These are phyloP conservation scores for Debaryomyces tyrocola DNA, from an alignment of 805 yeast genomes.

Conservation along the genomic window DNA sequence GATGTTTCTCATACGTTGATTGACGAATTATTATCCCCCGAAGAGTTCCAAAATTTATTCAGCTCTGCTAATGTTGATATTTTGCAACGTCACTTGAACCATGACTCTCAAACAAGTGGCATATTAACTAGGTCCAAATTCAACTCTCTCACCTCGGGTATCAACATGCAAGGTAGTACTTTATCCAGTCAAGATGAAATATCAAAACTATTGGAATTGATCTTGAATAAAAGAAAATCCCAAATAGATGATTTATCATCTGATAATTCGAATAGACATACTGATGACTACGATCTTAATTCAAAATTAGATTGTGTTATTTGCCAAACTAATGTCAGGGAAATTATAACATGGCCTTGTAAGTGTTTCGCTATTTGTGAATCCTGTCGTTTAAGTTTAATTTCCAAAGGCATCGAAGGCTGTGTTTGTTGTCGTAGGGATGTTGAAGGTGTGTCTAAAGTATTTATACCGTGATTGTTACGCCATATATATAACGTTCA, in stretches of 20 bases:
- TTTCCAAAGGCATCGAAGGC: constrained; percentile 67
- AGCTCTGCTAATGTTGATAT: constrained; percentile 16
- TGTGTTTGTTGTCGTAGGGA: constrained; percentile 83
- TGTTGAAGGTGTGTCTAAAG: constrained; percentile 65
- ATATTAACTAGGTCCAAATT: constrained; percentile 36
- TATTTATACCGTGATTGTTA: constrained; percentile 52
- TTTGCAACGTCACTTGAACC: constrained; percentile 27
- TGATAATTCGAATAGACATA: background rate
- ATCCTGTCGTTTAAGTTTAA: constrained; percentile 71
- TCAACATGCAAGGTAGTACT: background rate
- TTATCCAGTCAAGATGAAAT: constrained; percentile 7
- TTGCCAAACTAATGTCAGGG: constrained; percentile 73
- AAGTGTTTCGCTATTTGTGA: constrained; percentile 88
- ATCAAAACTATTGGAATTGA: constrained; percentile 10
- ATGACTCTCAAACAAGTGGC: constrained; percentile 14
- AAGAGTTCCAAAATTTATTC: constrained; percentile 26
- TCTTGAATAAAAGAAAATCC: constrained; percentile 8
- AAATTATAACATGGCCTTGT: constrained; percentile 90
- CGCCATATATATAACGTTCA: too few species aligned
- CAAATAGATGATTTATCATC: background rate
- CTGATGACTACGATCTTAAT: constrained; percentile 26
- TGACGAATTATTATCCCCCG: constrained; percentile 24
- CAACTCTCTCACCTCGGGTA: constrained; percentile 3
- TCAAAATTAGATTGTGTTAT: constrained; percentile 64
- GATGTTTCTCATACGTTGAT: constrained; percentile 5